Evolutionary conservation across 345 rosid genomes (phyloP).

Genomic region (thale cress (Arabidopsis thaliana)): DNA sequence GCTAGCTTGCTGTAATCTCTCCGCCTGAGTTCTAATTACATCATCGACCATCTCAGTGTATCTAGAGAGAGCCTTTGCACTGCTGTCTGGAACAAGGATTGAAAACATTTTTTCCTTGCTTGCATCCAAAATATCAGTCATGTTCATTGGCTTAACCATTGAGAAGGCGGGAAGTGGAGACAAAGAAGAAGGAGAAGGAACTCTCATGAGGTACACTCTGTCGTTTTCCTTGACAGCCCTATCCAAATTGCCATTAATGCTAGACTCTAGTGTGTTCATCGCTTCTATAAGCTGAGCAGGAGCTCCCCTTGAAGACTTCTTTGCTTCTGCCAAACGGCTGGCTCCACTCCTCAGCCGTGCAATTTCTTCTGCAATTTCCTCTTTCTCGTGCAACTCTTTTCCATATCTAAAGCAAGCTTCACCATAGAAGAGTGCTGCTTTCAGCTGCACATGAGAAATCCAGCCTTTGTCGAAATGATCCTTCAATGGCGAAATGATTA

Average conservation of each 20-base stretch:
- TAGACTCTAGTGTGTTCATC: constrained; percentile 73
- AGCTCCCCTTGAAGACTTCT: constrained; percentile 82
- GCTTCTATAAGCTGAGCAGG: constrained; percentile 89
- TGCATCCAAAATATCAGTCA: constrained; percentile 90
- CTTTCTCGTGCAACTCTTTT: constrained; percentile 93
- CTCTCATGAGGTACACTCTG: constrained; percentile 97
- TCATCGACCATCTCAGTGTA: constrained; percentile 99
- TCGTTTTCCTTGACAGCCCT: constrained; percentile 98
- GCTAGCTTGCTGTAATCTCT: constrained; percentile 95
- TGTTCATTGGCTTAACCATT: constrained; percentile 88
- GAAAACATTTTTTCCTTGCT: constrained; percentile 97
- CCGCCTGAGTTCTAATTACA: constrained; percentile 90
- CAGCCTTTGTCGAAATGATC: constrained; percentile 97
- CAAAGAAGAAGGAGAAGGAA: constrained; percentile 84
- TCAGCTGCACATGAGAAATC: constrained; percentile 90
- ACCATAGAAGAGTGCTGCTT: constrained; percentile 79
- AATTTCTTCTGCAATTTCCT: constrained; percentile 94
- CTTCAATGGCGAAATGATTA: constrained; percentile 71
- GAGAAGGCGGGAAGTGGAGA: constrained; percentile 84
- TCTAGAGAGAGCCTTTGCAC: constrained; percentile 97
- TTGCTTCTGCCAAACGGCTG: constrained; percentile 74
- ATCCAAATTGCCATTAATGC: constrained; percentile 75
- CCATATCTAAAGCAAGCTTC: constrained; percentile 93
- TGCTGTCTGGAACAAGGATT: constrained; percentile 92
- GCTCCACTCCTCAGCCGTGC: constrained; percentile 79